phyloP scores from a whole-genome alignment of 306 rosid genomes.

The Gleditsia sinensis region DNA sequence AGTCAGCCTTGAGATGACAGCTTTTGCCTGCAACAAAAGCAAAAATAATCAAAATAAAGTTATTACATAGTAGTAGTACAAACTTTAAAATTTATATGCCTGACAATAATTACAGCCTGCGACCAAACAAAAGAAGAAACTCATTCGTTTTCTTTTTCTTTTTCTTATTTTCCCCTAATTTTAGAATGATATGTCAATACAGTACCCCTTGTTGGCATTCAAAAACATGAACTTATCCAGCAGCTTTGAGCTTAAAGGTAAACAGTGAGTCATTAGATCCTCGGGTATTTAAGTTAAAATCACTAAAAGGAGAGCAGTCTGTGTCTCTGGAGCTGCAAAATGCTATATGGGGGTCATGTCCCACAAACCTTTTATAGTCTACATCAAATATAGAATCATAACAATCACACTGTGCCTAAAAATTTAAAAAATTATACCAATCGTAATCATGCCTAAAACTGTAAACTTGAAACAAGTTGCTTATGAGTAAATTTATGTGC shows the following conservation, averaged over 20 bases:
- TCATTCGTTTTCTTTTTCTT: not conserved
- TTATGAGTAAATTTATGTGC: not conserved
- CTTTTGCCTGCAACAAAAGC: conserved; percentile 63
- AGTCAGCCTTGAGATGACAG: conserved; percentile 64
- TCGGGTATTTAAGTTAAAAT: not conserved
- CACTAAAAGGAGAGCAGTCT: conserved; percentile 3
- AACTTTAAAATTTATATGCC: conserved; percentile 19
- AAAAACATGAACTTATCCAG: conserved; percentile 27
- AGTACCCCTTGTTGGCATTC: not conserved
- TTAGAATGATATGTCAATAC: not conserved
- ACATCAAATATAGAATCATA: not conserved
- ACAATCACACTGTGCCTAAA: not conserved
- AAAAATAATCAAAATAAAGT: conserved; percentile 29
- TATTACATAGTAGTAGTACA: not conserved
- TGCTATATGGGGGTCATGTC: not conserved
- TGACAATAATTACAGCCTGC: not conserved
- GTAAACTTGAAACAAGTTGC: conserved; percentile 16
- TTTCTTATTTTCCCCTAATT: not conserved
- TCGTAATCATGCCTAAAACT: not conserved
- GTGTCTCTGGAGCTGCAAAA: conserved; percentile 25
- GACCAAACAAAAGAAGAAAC: conserved; percentile 15
- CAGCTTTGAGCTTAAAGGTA: conserved; percentile 17
- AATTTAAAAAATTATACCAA: not conserved
- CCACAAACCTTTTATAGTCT: not conserved
- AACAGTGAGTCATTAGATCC: not conserved